A percentile compares a stretch with the other conserved stretches of the same genome.
Conservation (phyloP, 192 early-diverging fungal genomes). For the Jimgerdemannia lactiflua region DNA sequence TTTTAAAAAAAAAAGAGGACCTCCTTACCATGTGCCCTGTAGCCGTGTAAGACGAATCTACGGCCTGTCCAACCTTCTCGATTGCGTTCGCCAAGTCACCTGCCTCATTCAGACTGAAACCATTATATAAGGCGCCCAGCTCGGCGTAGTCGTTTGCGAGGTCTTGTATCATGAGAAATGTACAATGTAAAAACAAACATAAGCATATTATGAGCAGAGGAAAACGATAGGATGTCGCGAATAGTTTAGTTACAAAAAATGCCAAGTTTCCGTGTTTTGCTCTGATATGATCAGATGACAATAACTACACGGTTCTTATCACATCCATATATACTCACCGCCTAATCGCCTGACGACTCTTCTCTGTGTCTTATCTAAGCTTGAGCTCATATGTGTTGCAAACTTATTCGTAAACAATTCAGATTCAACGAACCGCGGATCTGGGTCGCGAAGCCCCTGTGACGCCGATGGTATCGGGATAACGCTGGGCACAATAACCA, state of each 20-base stretch:
- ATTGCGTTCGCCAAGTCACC: conserved; percentile 76
- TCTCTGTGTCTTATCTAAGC: conserved; percentile 70
- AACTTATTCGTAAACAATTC: conserved; percentile 92
- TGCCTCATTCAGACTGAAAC: conserved; percentile 87
- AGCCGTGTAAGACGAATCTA: conserved; percentile 79
- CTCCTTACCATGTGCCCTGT: conserved; percentile 62
- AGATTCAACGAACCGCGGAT: conserved; percentile 84
- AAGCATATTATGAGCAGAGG: not conserved
- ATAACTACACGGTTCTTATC: too few relatives aligned
- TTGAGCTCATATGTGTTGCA: conserved; percentile 72
- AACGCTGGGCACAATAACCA: too few relatives aligned
- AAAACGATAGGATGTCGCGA: too few relatives aligned
- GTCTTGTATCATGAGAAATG: conserved; percentile 36
- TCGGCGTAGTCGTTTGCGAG: conserved; percentile 78
- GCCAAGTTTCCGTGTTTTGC: too few relatives aligned
- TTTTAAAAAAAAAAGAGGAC: not conserved
- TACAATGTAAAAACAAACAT: not conserved
- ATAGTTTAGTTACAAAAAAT: too few relatives aligned
- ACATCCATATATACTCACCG: conserved; percentile 25
- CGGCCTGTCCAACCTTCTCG: conserved; percentile 90
- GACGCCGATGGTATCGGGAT: conserved; percentile 55
- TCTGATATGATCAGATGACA: too few relatives aligned
- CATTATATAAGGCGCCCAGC: conserved; percentile 91
- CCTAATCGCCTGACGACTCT: conserved; percentile 68
- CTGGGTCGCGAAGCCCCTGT: conserved; percentile 61